Percentiles rank a stretch among this genome's conserved stretches.
These are phyloP conservation scores for Chytriomyces sp. DNA, from an alignment of 192 early-diverging fungal species.

Conservation along the genomic window DNA sequence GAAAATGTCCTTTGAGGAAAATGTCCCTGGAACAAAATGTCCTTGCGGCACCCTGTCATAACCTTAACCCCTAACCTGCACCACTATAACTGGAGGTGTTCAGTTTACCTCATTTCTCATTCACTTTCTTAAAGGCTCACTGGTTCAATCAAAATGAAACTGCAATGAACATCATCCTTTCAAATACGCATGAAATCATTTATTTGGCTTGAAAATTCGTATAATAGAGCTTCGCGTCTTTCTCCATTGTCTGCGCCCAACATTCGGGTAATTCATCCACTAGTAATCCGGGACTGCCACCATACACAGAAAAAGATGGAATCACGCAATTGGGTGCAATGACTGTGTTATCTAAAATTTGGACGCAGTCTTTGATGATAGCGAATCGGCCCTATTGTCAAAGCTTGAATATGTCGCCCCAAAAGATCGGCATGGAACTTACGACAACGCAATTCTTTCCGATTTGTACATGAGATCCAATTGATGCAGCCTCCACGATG, in stretches of 20 bases:
- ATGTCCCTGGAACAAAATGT: too few species aligned
- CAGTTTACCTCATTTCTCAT: too few species aligned
- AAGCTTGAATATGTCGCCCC: not conserved
- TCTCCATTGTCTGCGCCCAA: slow-evolving; percentile 78
- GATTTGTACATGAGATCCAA: slow-evolving; percentile 88
- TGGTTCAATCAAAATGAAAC: too few species aligned
- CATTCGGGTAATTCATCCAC: slow-evolving; percentile 88
- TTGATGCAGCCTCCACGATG: slow-evolving; percentile 88
- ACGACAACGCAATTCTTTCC: slow-evolving; percentile 95
- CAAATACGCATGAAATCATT: not conserved
- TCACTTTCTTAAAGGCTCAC: too few species aligned
- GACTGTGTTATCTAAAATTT: slow-evolving; percentile 88
- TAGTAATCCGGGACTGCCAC: slow-evolving; percentile 76
- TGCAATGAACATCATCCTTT: too few species aligned
- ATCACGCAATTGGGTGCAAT: slow-evolving; percentile 90
- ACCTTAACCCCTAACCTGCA: too few species aligned
- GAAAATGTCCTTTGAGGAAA: too few species aligned
- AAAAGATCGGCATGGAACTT: slow-evolving; percentile 36
- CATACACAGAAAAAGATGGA: slow-evolving; percentile 88
- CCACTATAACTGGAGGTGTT: too few species aligned
- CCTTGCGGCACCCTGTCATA: too few species aligned
- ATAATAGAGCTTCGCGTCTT: slow-evolving; percentile 48
- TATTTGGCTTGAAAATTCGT: slow-evolving; percentile 24
- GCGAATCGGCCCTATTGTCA: slow-evolving; percentile 78
- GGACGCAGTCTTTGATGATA: slow-evolving; percentile 92